Evolutionary conservation across 805 yeast genomes (phyloP), one percentile per base, ranked within the genome.

Genomic region (Maudiozyma pseudohumilis): DNA sequence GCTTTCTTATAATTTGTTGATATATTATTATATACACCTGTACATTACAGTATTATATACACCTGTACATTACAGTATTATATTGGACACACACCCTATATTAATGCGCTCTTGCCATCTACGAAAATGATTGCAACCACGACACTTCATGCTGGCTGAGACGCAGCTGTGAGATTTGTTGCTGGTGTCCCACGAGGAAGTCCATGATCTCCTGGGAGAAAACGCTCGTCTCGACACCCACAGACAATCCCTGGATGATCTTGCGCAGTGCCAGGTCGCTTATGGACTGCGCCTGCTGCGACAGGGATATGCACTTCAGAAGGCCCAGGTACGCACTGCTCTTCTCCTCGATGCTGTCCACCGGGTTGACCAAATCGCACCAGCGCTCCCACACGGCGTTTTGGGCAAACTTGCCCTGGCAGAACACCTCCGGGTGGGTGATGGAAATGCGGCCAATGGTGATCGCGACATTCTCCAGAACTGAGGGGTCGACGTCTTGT

Each of bases 251-350:
- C 18, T 40, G 43, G 5, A 59, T 40, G 3, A 56, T 41, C 15
- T 49, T 52, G n/a, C 42, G 44, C 19, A 56, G 30, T 1, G 59
- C 54, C 11, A 41, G 39, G 15, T 43, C 39, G 5, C 55, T 47
- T 39, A 50, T 42, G n/a, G n/a, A n/a, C 12, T 41, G 47, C 10
- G 42, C 45, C 23, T 46, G 46, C 2, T 47, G 45, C 11, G 16
- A 19, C 15, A 53, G 18, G 29, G 58, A 67, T 13, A 89, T 65
- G 22, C 77, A 71, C 39, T 72, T 73, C 53, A 87, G 70, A 76
- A 92, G 81, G 3, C 98, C 98, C 48, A 70, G 69, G 55, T 82
- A 85, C 2, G 94, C 80, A 9, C 87, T 71, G 44, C 84, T 94
- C 61, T 92, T 92, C 58, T 92, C 98, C 37, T 78, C 82, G 40